Base-by-base conservation (phyloP, 371 early-diverging fungal genomes). In the Funneliformis caledonium region DNA sequence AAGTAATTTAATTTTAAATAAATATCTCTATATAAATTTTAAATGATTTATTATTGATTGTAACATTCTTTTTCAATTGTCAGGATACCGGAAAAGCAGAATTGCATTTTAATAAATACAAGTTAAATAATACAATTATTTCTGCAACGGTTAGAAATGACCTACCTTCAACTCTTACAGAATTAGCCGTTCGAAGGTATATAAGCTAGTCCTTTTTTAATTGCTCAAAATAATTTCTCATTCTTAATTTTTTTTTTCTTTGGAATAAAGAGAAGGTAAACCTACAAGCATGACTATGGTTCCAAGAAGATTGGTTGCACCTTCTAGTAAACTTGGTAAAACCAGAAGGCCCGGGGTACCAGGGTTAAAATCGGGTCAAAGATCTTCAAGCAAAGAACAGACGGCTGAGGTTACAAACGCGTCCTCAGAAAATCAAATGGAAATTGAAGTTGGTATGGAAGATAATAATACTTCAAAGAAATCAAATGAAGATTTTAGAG, bases 1-100 rank as follows among this genome's bases (percentile, higher is more conserved):
- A 73, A 56, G 74, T 73, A 56, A 45, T 47, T 19, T 1, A n/a
- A 8, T 19, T 12, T 31, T 42, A 42, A 12, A 37, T 5, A 31
- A 31, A 31, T 12, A 31, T 12, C 26, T 1, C n/a, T 31, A 33
- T 16, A 56, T 47, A 10, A 7, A 48, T 50, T 50, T 31, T 70
- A 10, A 33, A 22, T 73, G 19, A 45, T 8, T n/a, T 52, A 16
- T 31, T 50, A 33, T 7, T 9, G 47, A 16, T 31, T 33, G 11
- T 73, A 26, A 22, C n/a, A 6, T 5, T 73, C 31, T 9, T 73
- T 56, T 50, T 26, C n/a, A 47, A 14, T 45, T 12, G n/a, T 73
- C 16, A 73, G 74, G 74, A 73, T 33, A 26, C 74, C 1, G 74
- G 52, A 31, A 73, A 73, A 9, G 74, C 74, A 33, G 37, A 3